Evolutionary conservation across 371 early-diverging fungal species (phyloP), one percentile per base, ranked within the genome.

Genomic region (Mucor saturninus): DNA sequence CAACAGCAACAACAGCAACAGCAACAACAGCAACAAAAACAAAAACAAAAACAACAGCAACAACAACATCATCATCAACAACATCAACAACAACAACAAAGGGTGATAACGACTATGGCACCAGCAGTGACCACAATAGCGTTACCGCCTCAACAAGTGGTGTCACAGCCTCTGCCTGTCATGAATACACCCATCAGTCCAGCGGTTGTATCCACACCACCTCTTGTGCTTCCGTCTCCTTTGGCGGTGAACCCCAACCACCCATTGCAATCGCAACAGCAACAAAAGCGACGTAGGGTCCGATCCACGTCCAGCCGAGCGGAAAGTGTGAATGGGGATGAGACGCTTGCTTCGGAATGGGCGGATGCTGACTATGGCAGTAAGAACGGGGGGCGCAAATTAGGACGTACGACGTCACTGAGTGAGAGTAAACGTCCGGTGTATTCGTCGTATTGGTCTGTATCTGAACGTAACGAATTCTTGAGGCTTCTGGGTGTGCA

Each of bases 371-470:
- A 72, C 30, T 73, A 64, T 1, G 49, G 29, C 0, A 11, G 53
- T 0, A 56, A 53, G 5, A 28, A 49, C 4, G 59, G 66, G 2
- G 60, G 64, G n/a, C 73, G 79, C 42, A 68, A 73, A 50, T 53
- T 73, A 21, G 74, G 70, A 30, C 66, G 72, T 38, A 62, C 72
- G 2, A 46, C 74, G 6, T 67, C 71, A 21, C 53, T 74, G 6
- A 32, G 73, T 42, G 67, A 64, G 2, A 49, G 61, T 9, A 83
- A 77, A 48, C 77, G 77, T 0, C 74, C 85, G 21, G 72, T 78
- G 0, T 86, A 85, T 66, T 91, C 92, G 5, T 95, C 96, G 0
- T 95, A 94, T 59, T 96, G 96, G 96, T 89, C 95, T 5, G 86
- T 88, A 6, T 83, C 84, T 4, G 96, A 96, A 67, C 86, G 88